A percentile compares a stretch with the other conserved stretches of the same genome.
These are phyloP conservation scores for Trichoderma cornu-damae DNA, from an alignment of 2,329 filamentous ascomycete species.

Conservation along the genomic window DNA sequence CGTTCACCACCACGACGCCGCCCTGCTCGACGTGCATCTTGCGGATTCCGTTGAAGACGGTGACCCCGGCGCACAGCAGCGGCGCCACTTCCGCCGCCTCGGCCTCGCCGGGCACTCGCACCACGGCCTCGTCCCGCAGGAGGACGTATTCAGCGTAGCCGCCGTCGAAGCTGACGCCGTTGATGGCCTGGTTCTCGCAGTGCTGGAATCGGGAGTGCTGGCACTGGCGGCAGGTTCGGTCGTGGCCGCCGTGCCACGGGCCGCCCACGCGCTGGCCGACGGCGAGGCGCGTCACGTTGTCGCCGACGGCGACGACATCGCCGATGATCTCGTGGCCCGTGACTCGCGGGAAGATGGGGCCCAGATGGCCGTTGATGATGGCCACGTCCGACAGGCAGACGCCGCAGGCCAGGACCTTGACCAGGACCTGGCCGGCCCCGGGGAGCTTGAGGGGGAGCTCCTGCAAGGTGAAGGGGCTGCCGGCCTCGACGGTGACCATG, in stretches of 20 bases:
- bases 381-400: slow-evolving; percentile 61
- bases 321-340: slow-evolving; percentile 69
- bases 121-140: slow-evolving; percentile 56
- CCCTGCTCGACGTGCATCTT: slow-evolving; percentile 50
- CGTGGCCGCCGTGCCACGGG: slow-evolving; percentile 48
- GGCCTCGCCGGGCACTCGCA: slow-evolving; percentile 48
- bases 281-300: slow-evolving; percentile 50
- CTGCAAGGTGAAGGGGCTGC: slow-evolving; percentile 51
- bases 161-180: slow-evolving; percentile 61
- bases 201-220: slow-evolving; percentile 61
- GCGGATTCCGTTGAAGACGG: slow-evolving; percentile 57
- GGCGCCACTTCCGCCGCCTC: slow-evolving; percentile 52
- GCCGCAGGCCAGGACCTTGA: slow-evolving; percentile 68
- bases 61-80: slow-evolving; percentile 60
- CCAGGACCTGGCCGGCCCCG: slow-evolving; percentile 55
- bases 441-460: slow-evolving; percentile 57
- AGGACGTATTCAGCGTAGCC: slow-evolving; percentile 63
- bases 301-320: slow-evolving; percentile 55
- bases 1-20: slow-evolving; percentile 54
- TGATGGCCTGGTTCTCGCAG: slow-evolving; percentile 58
- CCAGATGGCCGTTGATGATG: slow-evolving; percentile 45
- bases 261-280: slow-evolving; percentile 60
- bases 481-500: slow-evolving; percentile 52
- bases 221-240: slow-evolving; percentile 57
- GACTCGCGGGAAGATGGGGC: slow-evolving; percentile 53